A percentile compares a stretch with the other conserved stretches of the same genome.
Evolutionary conservation across 148 eudicot species (phyloP).

Genomic region (Nyssa sinensis): DNA sequence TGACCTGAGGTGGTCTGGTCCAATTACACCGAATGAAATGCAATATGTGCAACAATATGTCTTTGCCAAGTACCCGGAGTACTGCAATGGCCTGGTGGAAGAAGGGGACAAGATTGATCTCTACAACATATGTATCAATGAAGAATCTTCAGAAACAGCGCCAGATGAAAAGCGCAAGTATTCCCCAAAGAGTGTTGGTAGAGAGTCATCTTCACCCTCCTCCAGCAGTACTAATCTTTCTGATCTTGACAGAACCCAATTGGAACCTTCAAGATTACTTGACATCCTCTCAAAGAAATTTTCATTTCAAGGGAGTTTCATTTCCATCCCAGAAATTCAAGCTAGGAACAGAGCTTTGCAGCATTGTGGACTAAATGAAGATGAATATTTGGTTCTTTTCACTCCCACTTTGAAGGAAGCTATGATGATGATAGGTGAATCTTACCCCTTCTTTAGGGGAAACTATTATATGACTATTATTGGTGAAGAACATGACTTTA

Average conservation of each 20-base stretch:
- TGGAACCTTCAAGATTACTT: constrained; percentile 39
- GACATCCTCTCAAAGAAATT: constrained; percentile 34
- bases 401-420: constrained; percentile 29
- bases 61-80: constrained; percentile 52
- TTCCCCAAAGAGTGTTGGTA: constrained; percentile 21
- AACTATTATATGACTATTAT: constrained; percentile 45
- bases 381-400: constrained; percentile 41
- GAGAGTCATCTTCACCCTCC: constrained; percentile 30
- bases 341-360: constrained; percentile 42
- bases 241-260: constrained; percentile 28
- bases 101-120: constrained; percentile 24
- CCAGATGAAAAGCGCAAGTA: constrained; percentile 31
- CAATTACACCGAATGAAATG: constrained; percentile 48
- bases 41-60: constrained; percentile 49
- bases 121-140: constrained; percentile 26
- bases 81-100: constrained; percentile 46
- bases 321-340: constrained; percentile 50
- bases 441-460: constrained; percentile 51
- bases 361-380: constrained; percentile 36
- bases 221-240: constrained; percentile 14
- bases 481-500: constrained; percentile 25
- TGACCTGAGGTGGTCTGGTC: constrained; percentile 57
- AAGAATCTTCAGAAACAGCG: constrained; percentile 25
- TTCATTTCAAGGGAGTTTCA: constrained; percentile 41
- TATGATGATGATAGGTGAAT: constrained; percentile 45